phyloP scores from a whole-genome alignment of 2,329 filamentous ascomycete species.

The Alternaria infectoria region DNA sequence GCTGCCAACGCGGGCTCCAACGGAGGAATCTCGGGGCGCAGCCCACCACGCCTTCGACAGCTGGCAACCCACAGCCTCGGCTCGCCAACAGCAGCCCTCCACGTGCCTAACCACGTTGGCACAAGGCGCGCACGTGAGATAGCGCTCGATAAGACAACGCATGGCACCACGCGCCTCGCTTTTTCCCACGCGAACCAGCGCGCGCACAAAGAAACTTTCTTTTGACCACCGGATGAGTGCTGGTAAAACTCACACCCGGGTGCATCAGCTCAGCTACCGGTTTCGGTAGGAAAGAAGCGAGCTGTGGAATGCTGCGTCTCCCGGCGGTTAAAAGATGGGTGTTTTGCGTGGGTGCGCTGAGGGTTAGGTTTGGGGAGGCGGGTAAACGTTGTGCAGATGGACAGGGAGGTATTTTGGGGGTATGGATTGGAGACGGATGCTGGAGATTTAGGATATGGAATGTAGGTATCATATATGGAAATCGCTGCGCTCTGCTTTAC shows the following conservation, averaged over 20 bases:
- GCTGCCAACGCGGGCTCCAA: neutral
- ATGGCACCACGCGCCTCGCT: neutral
- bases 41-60: neutral
- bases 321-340: conserved; percentile 16
- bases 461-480: neutral
- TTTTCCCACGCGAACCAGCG: neutral
- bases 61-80: neutral
- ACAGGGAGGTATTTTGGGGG: neutral
- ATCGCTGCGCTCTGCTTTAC: neutral
- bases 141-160: neutral
- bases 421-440: neutral
- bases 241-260: conserved; percentile 4
- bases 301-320: conserved; percentile 9
- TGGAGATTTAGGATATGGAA: neutral
- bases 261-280: conserved; percentile 1
- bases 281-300: conserved; percentile 2
- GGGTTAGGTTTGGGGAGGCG: neutral
- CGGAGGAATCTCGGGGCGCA: neutral
- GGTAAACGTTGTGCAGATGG: neutral
- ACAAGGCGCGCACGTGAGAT: neutral
- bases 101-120: neutral
- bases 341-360: neutral
- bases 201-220: neutral
- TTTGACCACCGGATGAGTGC: conserved; percentile 1
- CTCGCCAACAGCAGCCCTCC: neutral